These are phyloP conservation scores for Lanmaoa pseudosensibilis DNA, from an alignment of 768 basidiomycete genomes.

Conservation along the genomic window DNA sequence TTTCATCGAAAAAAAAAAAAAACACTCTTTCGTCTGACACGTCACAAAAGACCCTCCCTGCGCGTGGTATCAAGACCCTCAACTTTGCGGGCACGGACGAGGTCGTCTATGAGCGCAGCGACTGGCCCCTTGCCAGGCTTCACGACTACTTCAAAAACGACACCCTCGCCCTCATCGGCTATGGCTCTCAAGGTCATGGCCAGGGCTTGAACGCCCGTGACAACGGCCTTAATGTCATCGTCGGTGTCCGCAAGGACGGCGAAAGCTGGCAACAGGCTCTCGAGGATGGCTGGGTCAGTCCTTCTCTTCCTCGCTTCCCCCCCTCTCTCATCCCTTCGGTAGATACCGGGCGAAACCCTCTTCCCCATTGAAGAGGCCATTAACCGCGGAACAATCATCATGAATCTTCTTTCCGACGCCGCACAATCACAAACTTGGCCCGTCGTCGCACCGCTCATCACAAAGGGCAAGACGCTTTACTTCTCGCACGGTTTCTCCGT, in stretches of 20 bases:
- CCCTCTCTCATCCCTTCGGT: background rate
- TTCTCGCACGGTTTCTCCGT: conserved; percentile 99
- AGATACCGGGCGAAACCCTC: conserved; percentile 95
- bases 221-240: conserved; percentile 97
- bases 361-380: conserved; percentile 99
- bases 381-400: conserved; percentile 94
- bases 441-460: conserved; percentile 86
- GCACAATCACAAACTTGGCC: conserved; percentile 99
- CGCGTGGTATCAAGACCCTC: conserved; percentile 89
- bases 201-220: conserved; percentile 99
- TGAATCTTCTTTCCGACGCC: conserved; percentile 99
- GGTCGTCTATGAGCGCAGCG: conserved; percentile 90
- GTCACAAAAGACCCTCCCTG: conserved; percentile 39
- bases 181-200: conserved; percentile 98
- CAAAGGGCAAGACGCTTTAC: conserved; percentile 99
- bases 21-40: conserved; percentile 2
- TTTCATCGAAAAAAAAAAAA: conserved; percentile 42
- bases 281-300: conserved; percentile 92
- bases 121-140: conserved; percentile 97
- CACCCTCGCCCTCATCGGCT: conserved; percentile 97
- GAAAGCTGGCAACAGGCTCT: conserved; percentile 95
- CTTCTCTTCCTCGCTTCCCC: background rate
- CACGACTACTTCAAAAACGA: conserved; percentile 99
- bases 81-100: conserved; percentile 96
- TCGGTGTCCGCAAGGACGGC: conserved; percentile 96